Base-by-base conservation (phyloP, 2,329 filamentous ascomycete genomes). In the Atkinsonella texensis region DNA sequence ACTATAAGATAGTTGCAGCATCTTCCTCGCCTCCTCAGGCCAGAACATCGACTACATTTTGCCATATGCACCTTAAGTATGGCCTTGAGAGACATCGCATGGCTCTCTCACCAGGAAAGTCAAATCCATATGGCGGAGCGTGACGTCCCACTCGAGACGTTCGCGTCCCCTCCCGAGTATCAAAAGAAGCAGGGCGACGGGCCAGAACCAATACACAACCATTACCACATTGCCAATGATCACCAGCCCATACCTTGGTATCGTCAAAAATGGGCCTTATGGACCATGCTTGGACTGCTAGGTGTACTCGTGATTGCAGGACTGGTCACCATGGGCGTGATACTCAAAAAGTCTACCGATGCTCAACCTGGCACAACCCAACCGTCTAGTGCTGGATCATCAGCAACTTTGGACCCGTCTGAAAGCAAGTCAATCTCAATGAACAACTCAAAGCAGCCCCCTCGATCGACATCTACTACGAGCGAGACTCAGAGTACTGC, bases 201-300 rank as follows among this genome's bases (percentile, higher is more conserved):
- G 6, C 45, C 32, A 13, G 55, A 52, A 5, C 33, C 50, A 2
- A 32, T 56, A n/a, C 54, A 57, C 33, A 58, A 58, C 52, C 54
- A 58, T 33, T 58, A 58, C 38, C 54, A 58, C 8, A 49, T 52
- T 15, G 46, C 46, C 4, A 18, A 49, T 17, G 41, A 52, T 40
- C 18, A 23, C 31, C 5, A 35, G 31, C 15, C 45, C 7, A 15
- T 31, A 4, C 56, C 51, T 1, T 58, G 55, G 56, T 58, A 57
- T 48, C 55, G 55, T 12, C 54, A 53, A 11, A 55, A 52, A 47
- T 44, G 39, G 23, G 50, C 40, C 13, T 50, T 55, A 11, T 57
- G 54, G 51, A 41, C 52, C 12, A 20, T 48, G 5, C 15, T 53
- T 2, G 54, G 46, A 11, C 7, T 51, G 8, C 7, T 54, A 13